Evolutionary conservation across 2,329 filamentous ascomycete species (phyloP).

Genomic region (Torrubiella hemipterigena): DNA sequence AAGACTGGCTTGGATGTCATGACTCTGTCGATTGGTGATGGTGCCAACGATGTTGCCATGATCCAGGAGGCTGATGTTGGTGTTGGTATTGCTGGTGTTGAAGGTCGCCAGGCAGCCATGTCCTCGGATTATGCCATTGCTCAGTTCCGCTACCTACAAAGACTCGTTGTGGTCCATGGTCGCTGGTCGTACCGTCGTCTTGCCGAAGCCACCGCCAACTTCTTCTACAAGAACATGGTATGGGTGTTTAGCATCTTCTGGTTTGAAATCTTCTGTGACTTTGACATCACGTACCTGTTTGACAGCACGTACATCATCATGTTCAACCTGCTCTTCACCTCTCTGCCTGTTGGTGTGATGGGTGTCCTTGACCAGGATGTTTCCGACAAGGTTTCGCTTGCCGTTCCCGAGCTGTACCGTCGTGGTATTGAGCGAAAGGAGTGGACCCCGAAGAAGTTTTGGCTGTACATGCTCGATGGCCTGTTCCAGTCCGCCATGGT

Average conservation of each 20-base stretch:
- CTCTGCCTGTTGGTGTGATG: slow-evolving; percentile 86
- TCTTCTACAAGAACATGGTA: slow-evolving; percentile 99
- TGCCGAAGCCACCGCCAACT: slow-evolving; percentile 90
- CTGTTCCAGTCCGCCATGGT: slow-evolving; percentile 88
- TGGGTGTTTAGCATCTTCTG: slow-evolving; percentile 97
- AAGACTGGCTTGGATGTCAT: slow-evolving; percentile 92
- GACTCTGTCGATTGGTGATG: slow-evolving; percentile 86
- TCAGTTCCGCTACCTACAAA: slow-evolving; percentile 79
- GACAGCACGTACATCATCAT: slow-evolving; percentile 96
- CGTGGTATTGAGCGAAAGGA: slow-evolving; percentile 91
- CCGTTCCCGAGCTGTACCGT: slow-evolving; percentile 89
- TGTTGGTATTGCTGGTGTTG: slow-evolving; percentile 86
- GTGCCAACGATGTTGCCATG: slow-evolving; percentile 95
- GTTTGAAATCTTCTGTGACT: slow-evolving; percentile 93
- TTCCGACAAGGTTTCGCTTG: slow-evolving; percentile 82
- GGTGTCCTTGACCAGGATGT: slow-evolving; percentile 96
- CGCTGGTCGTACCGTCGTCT: slow-evolving; percentile 93
- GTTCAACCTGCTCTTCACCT: slow-evolving; percentile 96
- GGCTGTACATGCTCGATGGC: slow-evolving; percentile 91
- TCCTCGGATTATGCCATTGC: slow-evolving; percentile 92
- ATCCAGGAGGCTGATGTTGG: slow-evolving; percentile 96
- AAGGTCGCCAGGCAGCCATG: slow-evolving; percentile 89
- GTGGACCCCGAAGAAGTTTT: slow-evolving; percentile 95
- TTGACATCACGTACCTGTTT: slow-evolving; percentile 93
- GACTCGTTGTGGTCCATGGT: slow-evolving; percentile 80